Conservation (phyloP, 2,329 filamentous ascomycete species). For the Colletotrichum graminicola region DNA sequence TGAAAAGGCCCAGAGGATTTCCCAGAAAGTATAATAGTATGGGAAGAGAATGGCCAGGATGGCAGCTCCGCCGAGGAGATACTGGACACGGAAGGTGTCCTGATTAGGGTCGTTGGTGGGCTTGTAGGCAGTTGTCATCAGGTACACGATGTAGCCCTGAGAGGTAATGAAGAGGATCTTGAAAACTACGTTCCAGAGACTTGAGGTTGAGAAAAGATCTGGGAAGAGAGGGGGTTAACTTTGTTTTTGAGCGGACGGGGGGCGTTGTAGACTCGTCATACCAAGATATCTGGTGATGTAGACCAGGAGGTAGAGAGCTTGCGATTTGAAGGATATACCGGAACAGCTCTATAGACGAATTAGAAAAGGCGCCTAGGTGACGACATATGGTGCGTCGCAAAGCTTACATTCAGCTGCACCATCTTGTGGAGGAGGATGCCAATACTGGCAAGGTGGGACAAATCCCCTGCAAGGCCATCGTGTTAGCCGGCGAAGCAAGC, state of each 20-base stretch:
- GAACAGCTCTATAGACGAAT: constrained; percentile 81
- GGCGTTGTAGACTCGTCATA: constrained; percentile 53
- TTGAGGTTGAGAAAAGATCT: constrained; percentile 89
- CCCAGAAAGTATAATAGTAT: constrained; percentile 82
- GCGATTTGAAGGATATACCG: constrained; percentile 98
- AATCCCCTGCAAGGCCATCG: constrained; percentile 75
- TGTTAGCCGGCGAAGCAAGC: constrained; percentile 36
- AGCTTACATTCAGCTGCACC: constrained; percentile 83
- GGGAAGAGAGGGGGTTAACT: constrained; percentile 39
- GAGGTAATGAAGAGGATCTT: constrained; percentile 94
- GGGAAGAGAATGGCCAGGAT: constrained; percentile 86
- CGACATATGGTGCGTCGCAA: constrained; percentile 48
- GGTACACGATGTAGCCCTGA: constrained; percentile 94
- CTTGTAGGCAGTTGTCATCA: constrained; percentile 98
- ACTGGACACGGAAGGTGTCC: constrained; percentile 97
- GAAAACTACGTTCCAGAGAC: constrained; percentile 93
- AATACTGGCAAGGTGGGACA: constrained; percentile 95
- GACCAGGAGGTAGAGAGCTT: constrained; percentile 93
- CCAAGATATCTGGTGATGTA: constrained; percentile 94
- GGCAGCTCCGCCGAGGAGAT: constrained; percentile 85
- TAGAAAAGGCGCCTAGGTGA: constrained; percentile 30
- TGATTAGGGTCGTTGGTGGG: constrained; percentile 97
- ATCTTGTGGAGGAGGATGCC: constrained; percentile 97
- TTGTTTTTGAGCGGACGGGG: not conserved
- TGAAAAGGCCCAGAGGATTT: constrained; percentile 97